Conservation (phyloP, 2,329 filamentous ascomycete species). For the Diaporthe velutina region DNA sequence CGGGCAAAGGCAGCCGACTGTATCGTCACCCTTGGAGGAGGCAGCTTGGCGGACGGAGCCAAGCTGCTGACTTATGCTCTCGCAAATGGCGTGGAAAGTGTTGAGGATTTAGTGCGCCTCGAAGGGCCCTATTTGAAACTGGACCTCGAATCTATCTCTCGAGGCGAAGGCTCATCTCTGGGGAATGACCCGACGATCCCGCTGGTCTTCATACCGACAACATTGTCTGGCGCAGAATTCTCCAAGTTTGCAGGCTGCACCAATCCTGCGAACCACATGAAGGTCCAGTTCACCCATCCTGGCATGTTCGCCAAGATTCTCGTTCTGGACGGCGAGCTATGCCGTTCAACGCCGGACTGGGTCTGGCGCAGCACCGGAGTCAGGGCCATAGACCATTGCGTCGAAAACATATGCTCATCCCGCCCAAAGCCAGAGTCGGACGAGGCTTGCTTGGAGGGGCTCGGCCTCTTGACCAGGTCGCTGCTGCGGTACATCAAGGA, state of each 20-base stretch:
- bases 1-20: neutral
- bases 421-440: neutral
- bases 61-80: neutral
- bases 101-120: neutral
- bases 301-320: neutral
- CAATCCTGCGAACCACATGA: neutral
- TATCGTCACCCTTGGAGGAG: neutral
- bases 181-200: neutral
- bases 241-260: neutral
- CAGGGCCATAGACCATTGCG: neutral
- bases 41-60: neutral
- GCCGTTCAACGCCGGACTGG: neutral
- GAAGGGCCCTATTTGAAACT: neutral
- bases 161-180: neutral
- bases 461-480: neutral
- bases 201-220: neutral
- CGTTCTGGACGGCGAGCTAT: neutral
- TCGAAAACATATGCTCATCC: neutral
- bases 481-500: neutral
- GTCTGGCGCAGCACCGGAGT: slow-evolving; percentile 1
- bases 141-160: neutral
- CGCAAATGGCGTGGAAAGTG: neutral
- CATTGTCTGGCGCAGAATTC: neutral
- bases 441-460: neutral
- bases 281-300: neutral